These are phyloP conservation scores for Auricularia heimuer DNA, from an alignment of 768 basidiomycete species.

Conservation along the genomic window DNA sequence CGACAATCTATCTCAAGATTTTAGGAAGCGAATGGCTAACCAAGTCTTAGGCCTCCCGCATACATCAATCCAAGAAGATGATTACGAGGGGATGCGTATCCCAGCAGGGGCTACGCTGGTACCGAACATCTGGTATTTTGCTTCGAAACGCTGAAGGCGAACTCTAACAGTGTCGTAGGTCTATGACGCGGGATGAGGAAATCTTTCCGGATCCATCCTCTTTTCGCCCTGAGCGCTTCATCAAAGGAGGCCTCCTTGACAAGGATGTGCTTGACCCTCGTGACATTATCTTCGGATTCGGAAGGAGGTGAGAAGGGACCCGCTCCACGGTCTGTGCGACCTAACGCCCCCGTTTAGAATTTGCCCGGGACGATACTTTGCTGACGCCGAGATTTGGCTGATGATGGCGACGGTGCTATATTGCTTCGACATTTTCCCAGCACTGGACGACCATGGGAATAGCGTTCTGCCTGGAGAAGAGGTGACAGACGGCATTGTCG, in stretches of 20 bases:
- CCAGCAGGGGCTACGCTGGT: neutral
- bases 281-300: conserved; percentile 28
- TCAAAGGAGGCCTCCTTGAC: conserved; percentile 19
- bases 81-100: neutral
- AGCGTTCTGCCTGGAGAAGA: no score
- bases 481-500: no score
- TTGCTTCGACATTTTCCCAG: conserved; percentile 11
- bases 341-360: conserved; percentile 3
- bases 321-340: neutral
- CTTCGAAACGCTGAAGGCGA: neutral
- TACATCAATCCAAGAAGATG: no score
- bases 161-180: conserved; percentile 17
- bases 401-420: conserved; percentile 10
- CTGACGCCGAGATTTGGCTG: conserved; percentile 10
- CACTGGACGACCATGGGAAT: neutral
- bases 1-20: no score
- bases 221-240: conserved; percentile 34
- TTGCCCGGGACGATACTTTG: conserved; percentile 13
- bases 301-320: conserved; percentile 18
- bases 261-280: conserved; percentile 22
- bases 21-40: conserved; percentile 5
- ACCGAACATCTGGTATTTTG: conserved; percentile 1
- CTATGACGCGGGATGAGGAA: conserved; percentile 27
- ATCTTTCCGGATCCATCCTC: conserved; percentile 30
- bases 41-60: neutral